A percentile compares a stretch with the other conserved stretches of the same genome.
Evolutionary conservation across 108 stramenopile genomes (phyloP).

Genomic region (Fistulifera solaris): DNA sequence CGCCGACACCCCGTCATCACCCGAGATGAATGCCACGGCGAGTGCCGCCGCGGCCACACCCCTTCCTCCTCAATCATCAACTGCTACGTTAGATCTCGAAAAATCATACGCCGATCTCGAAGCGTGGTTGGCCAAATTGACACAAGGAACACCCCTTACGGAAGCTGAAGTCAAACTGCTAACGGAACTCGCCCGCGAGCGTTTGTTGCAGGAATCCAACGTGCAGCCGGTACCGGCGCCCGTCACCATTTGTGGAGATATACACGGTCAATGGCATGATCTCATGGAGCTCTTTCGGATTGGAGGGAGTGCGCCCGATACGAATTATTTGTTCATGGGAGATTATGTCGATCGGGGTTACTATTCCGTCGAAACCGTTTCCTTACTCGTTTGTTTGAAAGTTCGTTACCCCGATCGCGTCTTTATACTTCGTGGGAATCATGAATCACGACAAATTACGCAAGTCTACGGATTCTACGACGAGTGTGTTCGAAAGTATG

Average conservation of each 20-base stretch:
- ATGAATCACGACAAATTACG: conserved; percentile 92
- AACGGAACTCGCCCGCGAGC: conserved; percentile 77
- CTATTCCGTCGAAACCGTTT: conserved; percentile 95
- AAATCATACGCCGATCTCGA: conserved; percentile 61
- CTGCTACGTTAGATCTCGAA: conserved; percentile 18
- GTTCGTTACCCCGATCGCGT: conserved; percentile 94
- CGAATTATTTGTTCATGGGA: conserved; percentile 99
- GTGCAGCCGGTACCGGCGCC: conserved; percentile 85
- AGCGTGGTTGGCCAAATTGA: conserved; percentile 76
- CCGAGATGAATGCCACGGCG: no score
- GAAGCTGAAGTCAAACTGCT: conserved; percentile 79
- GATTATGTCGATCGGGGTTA: conserved; percentile 99
- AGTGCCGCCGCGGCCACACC: neutral
- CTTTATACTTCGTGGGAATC: conserved; percentile 89
- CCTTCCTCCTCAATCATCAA: neutral
- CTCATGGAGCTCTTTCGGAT: conserved; percentile 89
- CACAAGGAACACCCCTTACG: conserved; percentile 71
- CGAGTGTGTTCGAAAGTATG: conserved; percentile 98
- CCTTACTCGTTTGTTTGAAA: conserved; percentile 91
- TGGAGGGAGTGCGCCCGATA: conserved; percentile 92
- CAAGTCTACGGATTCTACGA: conserved; percentile 99
- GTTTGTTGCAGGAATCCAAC: conserved; percentile 74
- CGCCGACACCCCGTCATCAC: no score
- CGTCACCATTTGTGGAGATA: conserved; percentile 87
- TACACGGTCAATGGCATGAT: conserved; percentile 92